Conservation (phyloP, 257 asterid species). For the Hygrophila difformis region DNA sequence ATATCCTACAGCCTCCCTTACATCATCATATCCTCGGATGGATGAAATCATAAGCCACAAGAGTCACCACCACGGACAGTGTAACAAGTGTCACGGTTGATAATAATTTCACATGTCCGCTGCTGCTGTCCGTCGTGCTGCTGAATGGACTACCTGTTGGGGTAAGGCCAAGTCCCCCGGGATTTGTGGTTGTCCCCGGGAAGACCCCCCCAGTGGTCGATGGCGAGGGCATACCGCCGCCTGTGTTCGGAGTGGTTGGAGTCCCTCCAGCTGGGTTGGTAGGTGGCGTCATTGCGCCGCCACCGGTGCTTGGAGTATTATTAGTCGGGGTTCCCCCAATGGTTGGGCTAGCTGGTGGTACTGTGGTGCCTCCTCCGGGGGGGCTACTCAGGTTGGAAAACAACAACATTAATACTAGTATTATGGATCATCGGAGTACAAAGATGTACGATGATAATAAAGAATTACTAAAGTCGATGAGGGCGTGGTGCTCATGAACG, state of each 20-base stretch:
- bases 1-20: no score
- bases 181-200: conserved; percentile 7
- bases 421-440: no score
- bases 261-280: conserved; percentile 24
- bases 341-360: not conserved
- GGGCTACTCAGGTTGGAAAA: no score
- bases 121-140: conserved; percentile 4
- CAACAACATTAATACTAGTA: no score
- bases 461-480: no score
- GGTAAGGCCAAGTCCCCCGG: conserved; percentile 1
- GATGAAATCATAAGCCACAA: no score
- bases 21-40: no score
- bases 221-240: conserved; percentile 7
- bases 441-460: no score
- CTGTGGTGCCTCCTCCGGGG: not conserved
- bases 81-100: not conserved
- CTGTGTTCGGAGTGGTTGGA: conserved; percentile 5
- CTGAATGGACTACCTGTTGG: conserved; percentile 1
- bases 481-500: no score
- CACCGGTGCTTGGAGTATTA: conserved; percentile 23
- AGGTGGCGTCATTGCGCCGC: conserved; percentile 16
- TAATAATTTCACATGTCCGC: not conserved
- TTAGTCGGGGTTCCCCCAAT: conserved; percentile 5
- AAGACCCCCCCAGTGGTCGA: conserved; percentile 1
- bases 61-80: not conserved